phyloP scores from a whole-genome alignment of 2,329 filamentous ascomycete genomes.

The Beauveria medogensis region DNA sequence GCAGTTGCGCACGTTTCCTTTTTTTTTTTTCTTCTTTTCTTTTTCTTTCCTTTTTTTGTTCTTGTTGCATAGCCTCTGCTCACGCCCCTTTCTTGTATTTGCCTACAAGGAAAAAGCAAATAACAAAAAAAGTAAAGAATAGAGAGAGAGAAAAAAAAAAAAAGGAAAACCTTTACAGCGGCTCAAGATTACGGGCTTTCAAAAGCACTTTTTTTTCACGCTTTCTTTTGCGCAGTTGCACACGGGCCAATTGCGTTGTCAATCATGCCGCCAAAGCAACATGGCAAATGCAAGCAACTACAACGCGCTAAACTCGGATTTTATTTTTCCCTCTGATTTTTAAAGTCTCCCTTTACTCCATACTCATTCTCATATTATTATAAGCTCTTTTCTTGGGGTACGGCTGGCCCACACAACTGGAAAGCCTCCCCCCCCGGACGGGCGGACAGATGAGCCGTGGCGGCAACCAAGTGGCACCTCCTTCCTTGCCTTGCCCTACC shows the following conservation, averaged over 20 bases:
- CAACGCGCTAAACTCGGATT: not conserved
- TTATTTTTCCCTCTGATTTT: not conserved
- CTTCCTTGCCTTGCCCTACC: not conserved
- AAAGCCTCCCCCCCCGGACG: not conserved
- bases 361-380: not conserved
- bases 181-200: not conserved
- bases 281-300: not conserved
- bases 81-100: not conserved
- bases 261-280: not conserved
- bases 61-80: not conserved
- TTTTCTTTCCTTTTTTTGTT: not conserved
- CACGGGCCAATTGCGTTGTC: not conserved
- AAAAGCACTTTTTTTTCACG: too few relatives aligned
- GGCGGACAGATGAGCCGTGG: slow-evolving; percentile 12
- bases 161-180: not conserved
- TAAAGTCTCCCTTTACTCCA: not conserved
- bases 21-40: not conserved
- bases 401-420: slow-evolving; percentile 1
- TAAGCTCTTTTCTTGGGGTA: not conserved
- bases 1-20: not conserved
- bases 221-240: not conserved
- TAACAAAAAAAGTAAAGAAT: too few relatives aligned
- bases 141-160: not conserved
- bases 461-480: slow-evolving; percentile 6
- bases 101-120: too few relatives aligned